Conservation (phyloP, 1,284 basidiomycete species). For the Pascua sp. region DNA sequence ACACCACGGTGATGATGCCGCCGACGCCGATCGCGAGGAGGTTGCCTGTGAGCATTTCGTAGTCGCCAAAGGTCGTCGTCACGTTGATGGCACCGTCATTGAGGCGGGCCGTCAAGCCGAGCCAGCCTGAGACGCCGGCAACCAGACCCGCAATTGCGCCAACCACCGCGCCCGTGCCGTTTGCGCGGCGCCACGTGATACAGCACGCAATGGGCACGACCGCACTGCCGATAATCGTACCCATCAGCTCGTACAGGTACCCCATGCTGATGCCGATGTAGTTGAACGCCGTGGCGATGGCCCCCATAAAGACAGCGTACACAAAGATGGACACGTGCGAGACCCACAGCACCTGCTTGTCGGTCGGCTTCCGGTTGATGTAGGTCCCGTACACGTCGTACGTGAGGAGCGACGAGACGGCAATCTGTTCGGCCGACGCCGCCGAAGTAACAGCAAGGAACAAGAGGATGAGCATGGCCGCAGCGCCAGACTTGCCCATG, state of each 20-base stretch:
- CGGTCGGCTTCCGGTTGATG: conserved; percentile 59
- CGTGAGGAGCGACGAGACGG: conserved; percentile 70
- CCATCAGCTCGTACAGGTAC: conserved; percentile 43
- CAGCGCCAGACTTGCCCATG: conserved; percentile 70
- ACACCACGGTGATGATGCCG: conserved; percentile 65
- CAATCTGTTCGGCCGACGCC: conserved; percentile 83
- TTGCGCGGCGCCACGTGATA: conserved; percentile 77
- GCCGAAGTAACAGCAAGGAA: conserved; percentile 71
- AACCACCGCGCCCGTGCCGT: conserved; percentile 70
- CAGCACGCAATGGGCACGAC: conserved; percentile 82
- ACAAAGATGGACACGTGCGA: conserved; percentile 57
- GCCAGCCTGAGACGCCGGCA: conserved; percentile 71
- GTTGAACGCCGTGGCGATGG: conserved; percentile 79
- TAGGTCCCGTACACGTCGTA: conserved; percentile 67
- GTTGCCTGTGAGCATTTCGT: conserved; percentile 70
- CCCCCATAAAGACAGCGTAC: conserved; percentile 73
- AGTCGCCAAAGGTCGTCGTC: conserved; percentile 60
- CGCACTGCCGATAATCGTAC: conserved; percentile 66
- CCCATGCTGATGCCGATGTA: conserved; percentile 84
- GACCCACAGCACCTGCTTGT: conserved; percentile 58
- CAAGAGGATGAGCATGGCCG: conserved; percentile 43
- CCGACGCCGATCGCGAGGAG: conserved; percentile 78
- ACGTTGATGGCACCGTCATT: conserved; percentile 72
- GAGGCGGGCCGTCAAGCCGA: conserved; percentile 70
- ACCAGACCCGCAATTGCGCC: conserved; percentile 69